Conservation (phyloP, 1,284 basidiomycete species). For the Lignosus rhinocerotis region DNA sequence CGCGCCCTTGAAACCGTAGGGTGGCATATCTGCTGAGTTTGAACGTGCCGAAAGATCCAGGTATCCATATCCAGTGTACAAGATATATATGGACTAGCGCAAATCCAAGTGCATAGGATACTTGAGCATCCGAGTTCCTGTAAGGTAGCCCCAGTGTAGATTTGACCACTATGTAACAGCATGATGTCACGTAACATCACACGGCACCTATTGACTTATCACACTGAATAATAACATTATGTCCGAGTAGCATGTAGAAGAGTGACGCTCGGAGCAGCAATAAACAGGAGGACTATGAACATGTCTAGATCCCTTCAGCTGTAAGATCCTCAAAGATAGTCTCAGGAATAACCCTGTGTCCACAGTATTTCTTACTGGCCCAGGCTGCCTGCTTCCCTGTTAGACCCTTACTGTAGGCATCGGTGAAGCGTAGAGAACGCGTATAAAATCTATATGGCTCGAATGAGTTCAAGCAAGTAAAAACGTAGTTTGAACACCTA, state of each 20-base stretch:
- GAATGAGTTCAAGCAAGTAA: not conserved
- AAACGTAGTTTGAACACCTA: not conserved
- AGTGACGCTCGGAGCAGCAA: not conserved
- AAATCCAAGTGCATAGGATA: too few species aligned
- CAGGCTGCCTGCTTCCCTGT: conserved; percentile 24
- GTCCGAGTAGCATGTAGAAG: not conserved
- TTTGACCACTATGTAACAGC: not conserved
- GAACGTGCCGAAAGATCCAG: too few species aligned
- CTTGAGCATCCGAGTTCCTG: too few species aligned
- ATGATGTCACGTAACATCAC: not conserved
- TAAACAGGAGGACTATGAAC: not conserved
- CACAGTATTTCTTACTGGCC: conserved; percentile 25
- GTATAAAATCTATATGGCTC: conserved; percentile 14
- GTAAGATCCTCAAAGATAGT: not conserved
- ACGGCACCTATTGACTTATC: not conserved
- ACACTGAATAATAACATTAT: not conserved
- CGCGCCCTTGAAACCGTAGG: too few species aligned
- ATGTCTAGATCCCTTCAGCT: not conserved
- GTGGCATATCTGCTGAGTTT: too few species aligned
- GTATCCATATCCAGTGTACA: too few species aligned
- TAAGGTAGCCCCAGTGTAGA: not conserved
- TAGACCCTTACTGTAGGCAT: conserved; percentile 23
- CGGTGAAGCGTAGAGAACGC: conserved; percentile 18
- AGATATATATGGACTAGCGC: too few species aligned
- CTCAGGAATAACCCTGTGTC: not conserved